phyloP scores from a whole-genome alignment of 1,139 yeast genomes.

The Taphrina pruni region DNA sequence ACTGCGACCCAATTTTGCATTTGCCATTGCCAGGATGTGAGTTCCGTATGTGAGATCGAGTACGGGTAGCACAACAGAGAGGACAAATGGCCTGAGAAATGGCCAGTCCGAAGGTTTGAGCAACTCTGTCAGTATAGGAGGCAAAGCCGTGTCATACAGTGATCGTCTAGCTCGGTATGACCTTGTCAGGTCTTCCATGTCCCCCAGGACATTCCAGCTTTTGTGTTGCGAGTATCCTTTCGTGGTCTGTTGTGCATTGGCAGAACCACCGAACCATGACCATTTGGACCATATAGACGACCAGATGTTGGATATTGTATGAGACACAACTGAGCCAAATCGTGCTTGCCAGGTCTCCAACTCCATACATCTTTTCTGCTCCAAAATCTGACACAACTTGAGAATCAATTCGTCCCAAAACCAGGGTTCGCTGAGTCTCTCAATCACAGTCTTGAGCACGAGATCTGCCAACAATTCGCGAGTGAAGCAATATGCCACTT shows the following conservation, averaged over 20 bases:
- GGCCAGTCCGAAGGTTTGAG: slow-evolving; percentile 15
- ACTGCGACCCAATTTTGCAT: neutral
- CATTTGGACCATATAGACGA: neutral
- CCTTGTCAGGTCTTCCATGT: neutral
- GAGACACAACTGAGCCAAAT: neutral
- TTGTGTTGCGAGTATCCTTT: neutral
- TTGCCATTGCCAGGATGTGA: neutral
- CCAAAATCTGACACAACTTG: neutral
- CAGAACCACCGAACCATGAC: neutral
- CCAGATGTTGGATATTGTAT: neutral
- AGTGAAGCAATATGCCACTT: slow-evolving; percentile 28
- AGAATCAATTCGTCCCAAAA: slow-evolving; percentile 37
- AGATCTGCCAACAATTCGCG: slow-evolving; percentile 32
- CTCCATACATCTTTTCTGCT: neutral
- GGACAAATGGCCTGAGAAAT: neutral
- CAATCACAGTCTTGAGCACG: slow-evolving; percentile 17
- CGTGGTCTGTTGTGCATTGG: neutral
- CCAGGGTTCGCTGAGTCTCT: slow-evolving; percentile 33
- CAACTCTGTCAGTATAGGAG: slow-evolving; percentile 7
- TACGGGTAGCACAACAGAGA: slow-evolving; percentile 10
- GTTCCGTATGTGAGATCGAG: slow-evolving; percentile 16
- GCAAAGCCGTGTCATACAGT: slow-evolving; percentile 5
- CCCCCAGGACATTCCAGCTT: neutral
- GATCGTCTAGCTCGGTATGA: neutral
- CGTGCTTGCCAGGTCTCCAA: neutral